These are phyloP conservation scores for Yarrowia bubula DNA, from an alignment of 805 yeast genomes.

Conservation along the genomic window DNA sequence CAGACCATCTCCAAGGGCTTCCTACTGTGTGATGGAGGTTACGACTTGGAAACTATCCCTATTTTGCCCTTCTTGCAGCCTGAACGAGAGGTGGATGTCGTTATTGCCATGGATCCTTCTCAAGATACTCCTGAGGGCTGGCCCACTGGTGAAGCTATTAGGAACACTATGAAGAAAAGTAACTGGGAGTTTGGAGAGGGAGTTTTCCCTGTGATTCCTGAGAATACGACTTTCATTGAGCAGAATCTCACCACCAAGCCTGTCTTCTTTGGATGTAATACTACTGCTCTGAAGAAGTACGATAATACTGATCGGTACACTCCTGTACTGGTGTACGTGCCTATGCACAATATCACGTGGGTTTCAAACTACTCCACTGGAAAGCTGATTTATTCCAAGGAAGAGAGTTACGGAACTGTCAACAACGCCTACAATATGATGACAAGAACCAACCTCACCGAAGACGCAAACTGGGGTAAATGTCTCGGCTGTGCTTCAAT, in stretches of 20 bases:
- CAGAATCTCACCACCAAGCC: constrained; percentile 50
- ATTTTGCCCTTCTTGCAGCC: constrained; percentile 59
- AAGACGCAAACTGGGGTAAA: constrained; percentile 64
- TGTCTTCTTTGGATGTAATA: constrained; percentile 77
- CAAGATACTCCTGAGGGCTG: constrained; percentile 57
- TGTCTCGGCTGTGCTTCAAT: constrained; percentile 83
- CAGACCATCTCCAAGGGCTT: constrained; percentile 45
- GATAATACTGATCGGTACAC: constrained; percentile 37
- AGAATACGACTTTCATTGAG: constrained; percentile 63
- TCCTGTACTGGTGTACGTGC: constrained; percentile 74
- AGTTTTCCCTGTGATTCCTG: constrained; percentile 41
- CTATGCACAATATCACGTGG: constrained; percentile 66
- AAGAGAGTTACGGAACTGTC: constrained; percentile 60
- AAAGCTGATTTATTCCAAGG: constrained; percentile 58
- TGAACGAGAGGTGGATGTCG: constrained; percentile 56
- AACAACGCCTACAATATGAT: constrained; percentile 72
- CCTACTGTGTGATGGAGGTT: constrained; percentile 68
- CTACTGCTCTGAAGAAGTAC: constrained; percentile 55
- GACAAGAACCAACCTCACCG: constrained; percentile 61
- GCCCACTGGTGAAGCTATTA: constrained; percentile 69
- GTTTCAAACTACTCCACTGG: constrained; percentile 71
- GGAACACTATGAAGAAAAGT: constrained; percentile 57
- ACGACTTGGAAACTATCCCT: constrained; percentile 63
- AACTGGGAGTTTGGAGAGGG: constrained; percentile 52
- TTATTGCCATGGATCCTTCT: constrained; percentile 66